phyloP scores from a whole-genome alignment of 352 stramenopile genomes.

The Phytophthora pseudosyringae region DNA sequence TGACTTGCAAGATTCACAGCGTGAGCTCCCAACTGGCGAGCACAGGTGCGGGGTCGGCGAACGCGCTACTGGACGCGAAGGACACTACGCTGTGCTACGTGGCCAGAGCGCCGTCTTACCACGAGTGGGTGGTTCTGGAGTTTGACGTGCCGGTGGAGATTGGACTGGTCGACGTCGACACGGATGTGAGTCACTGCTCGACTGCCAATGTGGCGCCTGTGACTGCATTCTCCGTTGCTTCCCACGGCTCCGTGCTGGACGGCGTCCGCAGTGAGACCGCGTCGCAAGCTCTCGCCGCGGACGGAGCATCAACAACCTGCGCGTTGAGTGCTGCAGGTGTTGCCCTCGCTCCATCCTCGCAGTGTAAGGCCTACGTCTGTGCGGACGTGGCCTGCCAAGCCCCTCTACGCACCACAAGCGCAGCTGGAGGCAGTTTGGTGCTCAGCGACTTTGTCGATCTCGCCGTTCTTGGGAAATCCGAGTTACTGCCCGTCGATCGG shows the following conservation, averaged over 20 bases:
- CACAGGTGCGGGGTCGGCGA: slow-evolving; percentile 48
- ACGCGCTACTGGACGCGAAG: slow-evolving; percentile 34
- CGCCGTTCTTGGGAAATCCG: slow-evolving; percentile 47
- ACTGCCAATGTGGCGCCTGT: slow-evolving; percentile 34
- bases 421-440: slow-evolving; percentile 33
- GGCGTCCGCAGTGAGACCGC: slow-evolving; percentile 32
- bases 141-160: slow-evolving; percentile 46
- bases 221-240: slow-evolving; percentile 51
- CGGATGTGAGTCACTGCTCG: slow-evolving; percentile 47
- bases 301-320: slow-evolving; percentile 22
- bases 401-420: background rate
- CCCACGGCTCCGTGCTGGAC: slow-evolving; percentile 43
- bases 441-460: slow-evolving; percentile 66
- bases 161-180: slow-evolving; percentile 61
- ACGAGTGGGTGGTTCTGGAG: slow-evolving; percentile 78
- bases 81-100: slow-evolving; percentile 52
- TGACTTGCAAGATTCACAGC: slow-evolving; percentile 71
- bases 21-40: slow-evolving; percentile 57
- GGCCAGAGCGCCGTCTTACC: slow-evolving; percentile 40
- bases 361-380: slow-evolving; percentile 41
- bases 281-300: slow-evolving; percentile 13
- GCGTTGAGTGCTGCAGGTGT: slow-evolving; percentile 32
- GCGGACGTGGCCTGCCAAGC: slow-evolving; percentile 38
- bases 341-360: slow-evolving; percentile 18
- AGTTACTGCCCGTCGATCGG: slow-evolving; percentile 43